These are phyloP conservation scores for Aspergillus versicolor DNA, from an alignment of 2,329 filamentous ascomycete genomes.

Conservation along the genomic window DNA sequence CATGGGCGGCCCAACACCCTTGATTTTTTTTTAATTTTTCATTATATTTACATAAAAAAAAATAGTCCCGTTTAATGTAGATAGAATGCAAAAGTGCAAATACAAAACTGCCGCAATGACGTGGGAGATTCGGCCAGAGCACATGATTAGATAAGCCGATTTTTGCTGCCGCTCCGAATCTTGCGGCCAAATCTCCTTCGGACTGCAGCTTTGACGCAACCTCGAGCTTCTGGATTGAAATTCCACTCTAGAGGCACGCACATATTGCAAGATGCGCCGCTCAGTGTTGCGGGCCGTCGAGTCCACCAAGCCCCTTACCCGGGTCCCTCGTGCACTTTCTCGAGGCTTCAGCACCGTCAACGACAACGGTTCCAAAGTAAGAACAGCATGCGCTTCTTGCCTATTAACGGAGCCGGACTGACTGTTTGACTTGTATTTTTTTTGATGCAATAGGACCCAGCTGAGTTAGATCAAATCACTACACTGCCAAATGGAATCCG, in stretches of 20 bases:
- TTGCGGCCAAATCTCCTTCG: slow-evolving; percentile 16
- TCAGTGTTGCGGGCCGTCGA: slow-evolving; percentile 41
- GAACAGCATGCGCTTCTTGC: not conserved
- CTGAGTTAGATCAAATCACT: slow-evolving; percentile 82
- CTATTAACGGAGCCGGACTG: not conserved
- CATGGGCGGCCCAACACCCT: slow-evolving; percentile 65
- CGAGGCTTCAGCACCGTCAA: slow-evolving; percentile 38
- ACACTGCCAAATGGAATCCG: slow-evolving; percentile 89
- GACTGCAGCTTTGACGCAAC: slow-evolving; percentile 14
- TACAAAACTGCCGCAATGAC: not conserved
- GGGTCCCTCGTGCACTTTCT: slow-evolving; percentile 33
- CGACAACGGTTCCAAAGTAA: slow-evolving; percentile 36
- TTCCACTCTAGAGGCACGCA: not conserved
- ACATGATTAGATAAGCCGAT: slow-evolving; percentile 31
- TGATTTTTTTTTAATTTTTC: slow-evolving; percentile 10
- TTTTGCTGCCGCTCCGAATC: slow-evolving; percentile 16
- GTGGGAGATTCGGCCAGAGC: slow-evolving; percentile 6
- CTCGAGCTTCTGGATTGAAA: slow-evolving; percentile 8
- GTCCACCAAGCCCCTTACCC: slow-evolving; percentile 37
- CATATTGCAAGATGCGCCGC: slow-evolving; percentile 36
- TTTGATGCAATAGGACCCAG: slow-evolving; percentile 58
- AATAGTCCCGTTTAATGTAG: not conserved
- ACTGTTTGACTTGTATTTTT: not conserved
- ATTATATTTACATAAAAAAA: not conserved
- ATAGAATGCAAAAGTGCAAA: not conserved